Evolutionary conservation across 73 alveolate species (phyloP).

Genomic region (Paramecium pentaurelia): DNA sequence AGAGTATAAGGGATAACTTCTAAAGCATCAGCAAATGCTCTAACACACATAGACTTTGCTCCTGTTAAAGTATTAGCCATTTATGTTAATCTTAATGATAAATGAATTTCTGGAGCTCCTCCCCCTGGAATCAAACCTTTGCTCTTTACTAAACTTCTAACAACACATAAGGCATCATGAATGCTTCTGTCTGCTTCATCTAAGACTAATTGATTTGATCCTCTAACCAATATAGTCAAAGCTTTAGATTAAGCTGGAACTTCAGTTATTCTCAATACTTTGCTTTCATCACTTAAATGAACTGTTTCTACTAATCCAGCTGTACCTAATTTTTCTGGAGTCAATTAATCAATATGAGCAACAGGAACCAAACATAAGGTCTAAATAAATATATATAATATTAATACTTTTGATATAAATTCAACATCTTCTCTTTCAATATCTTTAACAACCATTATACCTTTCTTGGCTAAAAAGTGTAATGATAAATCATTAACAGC

Average conservation of each 20-base stretch:
- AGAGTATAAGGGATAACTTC: slow-evolving; percentile 98
- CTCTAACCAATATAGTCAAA: slow-evolving; percentile 97
- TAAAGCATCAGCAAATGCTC: slow-evolving; percentile 94
- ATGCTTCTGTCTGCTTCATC: slow-evolving; percentile 99
- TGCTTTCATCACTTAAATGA: slow-evolving; percentile 87
- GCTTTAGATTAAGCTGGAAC: slow-evolving; percentile 89
- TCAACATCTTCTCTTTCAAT: slow-evolving; percentile 98
- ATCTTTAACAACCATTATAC: slow-evolving; percentile 97
- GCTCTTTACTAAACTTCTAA: slow-evolving; percentile 97
- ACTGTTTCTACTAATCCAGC: slow-evolving; percentile 91
- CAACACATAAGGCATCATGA: slow-evolving; percentile 99
- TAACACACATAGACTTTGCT: slow-evolving; percentile 69
- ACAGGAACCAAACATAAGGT: slow-evolving; percentile 89
- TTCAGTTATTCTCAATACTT: slow-evolving; percentile 90
- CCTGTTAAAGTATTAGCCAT: slow-evolving; percentile 78
- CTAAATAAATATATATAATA: not conserved
- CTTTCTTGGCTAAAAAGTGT: slow-evolving; percentile 98
- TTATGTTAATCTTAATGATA: slow-evolving; percentile 85
- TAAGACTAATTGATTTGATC: slow-evolving; percentile 76
- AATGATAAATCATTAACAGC: slow-evolving; percentile 97
- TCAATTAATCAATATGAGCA: slow-evolving; percentile 97
- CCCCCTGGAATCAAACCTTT: slow-evolving; percentile 99
- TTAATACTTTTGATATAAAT: slow-evolving; percentile 87
- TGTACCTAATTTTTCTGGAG: slow-evolving; percentile 95
- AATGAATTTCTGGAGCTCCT: slow-evolving; percentile 99